These are phyloP conservation scores for Diaporthe vaccinii DNA, from an alignment of 2,329 filamentous ascomycete species.

Conservation along the genomic window DNA sequence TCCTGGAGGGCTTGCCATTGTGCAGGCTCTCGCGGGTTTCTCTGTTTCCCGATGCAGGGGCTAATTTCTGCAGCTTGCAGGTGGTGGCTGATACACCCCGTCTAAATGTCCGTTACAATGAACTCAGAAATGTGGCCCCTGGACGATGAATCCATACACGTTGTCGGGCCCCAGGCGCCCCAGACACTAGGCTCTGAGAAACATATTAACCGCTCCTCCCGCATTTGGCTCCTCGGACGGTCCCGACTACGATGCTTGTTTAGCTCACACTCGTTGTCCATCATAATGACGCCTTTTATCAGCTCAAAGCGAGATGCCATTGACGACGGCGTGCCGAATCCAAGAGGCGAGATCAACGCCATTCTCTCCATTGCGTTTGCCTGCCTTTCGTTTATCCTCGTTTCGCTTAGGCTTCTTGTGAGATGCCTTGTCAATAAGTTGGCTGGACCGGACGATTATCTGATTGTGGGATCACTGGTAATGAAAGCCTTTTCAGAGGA, in stretches of 20 bases:
- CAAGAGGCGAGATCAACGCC: slow-evolving; percentile 37
- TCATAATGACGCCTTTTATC: slow-evolving; percentile 14
- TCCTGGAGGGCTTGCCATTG: neutral
- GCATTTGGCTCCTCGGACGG: neutral
- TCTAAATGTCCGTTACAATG: neutral
- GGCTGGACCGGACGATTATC: slow-evolving; percentile 37
- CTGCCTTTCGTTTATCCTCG: slow-evolving; percentile 38
- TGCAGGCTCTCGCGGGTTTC: slow-evolving; percentile 14
- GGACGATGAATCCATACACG: neutral
- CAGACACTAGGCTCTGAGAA: neutral
- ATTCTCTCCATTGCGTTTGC: slow-evolving; percentile 40
- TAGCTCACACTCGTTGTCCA: neutral
- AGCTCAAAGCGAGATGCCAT: slow-evolving; percentile 48
- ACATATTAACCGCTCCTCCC: slow-evolving; percentile 27
- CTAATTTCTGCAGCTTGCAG: slow-evolving; percentile 3
- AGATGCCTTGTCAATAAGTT: slow-evolving; percentile 33
- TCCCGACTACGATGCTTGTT: neutral
- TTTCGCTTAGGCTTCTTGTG: slow-evolving; percentile 36
- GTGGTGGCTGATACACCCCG: slow-evolving; percentile 1
- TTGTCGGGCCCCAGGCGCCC: neutral
- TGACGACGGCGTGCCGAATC: slow-evolving; percentile 41
- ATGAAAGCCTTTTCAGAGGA: neutral
- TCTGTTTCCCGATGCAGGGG: slow-evolving; percentile 9
- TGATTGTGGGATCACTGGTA: slow-evolving; percentile 41
- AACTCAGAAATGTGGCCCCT: slow-evolving; percentile 29